These are phyloP conservation scores for Limnanthes douglasii DNA, from an alignment of 345 rosid species.

Conservation along the genomic window DNA sequence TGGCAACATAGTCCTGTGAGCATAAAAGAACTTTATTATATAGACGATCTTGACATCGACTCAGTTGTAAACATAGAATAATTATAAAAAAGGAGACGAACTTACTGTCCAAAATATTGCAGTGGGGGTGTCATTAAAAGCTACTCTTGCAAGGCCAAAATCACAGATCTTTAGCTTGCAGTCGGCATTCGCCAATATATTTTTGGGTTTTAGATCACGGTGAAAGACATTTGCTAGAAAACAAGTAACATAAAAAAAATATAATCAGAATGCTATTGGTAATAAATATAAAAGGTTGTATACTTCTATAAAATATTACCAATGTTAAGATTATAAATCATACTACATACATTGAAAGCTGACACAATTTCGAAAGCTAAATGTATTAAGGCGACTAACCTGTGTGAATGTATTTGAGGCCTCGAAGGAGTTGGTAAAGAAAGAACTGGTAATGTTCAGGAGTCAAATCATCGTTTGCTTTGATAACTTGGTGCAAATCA, in stretches of 20 bases:
- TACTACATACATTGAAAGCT: too few relatives aligned
- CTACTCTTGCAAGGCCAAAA: conserved; percentile 97
- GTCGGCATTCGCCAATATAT: conserved; percentile 89
- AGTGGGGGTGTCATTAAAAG: conserved; percentile 86
- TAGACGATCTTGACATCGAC: neutral
- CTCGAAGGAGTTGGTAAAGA: conserved; percentile 89
- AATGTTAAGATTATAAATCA: too few relatives aligned
- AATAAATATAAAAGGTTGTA: too few relatives aligned
- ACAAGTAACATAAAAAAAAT: neutral
- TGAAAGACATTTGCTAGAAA: conserved; percentile 82
- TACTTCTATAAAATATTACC: too few relatives aligned
- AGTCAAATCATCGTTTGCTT: conserved; percentile 88
- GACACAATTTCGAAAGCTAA: too few relatives aligned
- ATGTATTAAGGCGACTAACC: conserved; percentile 45
- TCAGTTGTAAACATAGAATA: neutral
- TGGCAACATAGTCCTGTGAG: conserved; percentile 83
- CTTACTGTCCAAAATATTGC: conserved; percentile 92
- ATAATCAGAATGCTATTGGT: too few relatives aligned
- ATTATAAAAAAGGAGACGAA: neutral
- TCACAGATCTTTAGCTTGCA: conserved; percentile 96
- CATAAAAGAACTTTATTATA: conserved; percentile 1
- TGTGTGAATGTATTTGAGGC: conserved; percentile 90
- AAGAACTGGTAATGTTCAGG: conserved; percentile 89
- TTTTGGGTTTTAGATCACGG: conserved; percentile 87
- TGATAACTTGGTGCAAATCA: conserved; percentile 85